Evolutionary conservation across 805 yeast genomes (phyloP), one percentile per base, ranked within the genome.

Genomic region (Kodamaea fukazawae): DNA sequence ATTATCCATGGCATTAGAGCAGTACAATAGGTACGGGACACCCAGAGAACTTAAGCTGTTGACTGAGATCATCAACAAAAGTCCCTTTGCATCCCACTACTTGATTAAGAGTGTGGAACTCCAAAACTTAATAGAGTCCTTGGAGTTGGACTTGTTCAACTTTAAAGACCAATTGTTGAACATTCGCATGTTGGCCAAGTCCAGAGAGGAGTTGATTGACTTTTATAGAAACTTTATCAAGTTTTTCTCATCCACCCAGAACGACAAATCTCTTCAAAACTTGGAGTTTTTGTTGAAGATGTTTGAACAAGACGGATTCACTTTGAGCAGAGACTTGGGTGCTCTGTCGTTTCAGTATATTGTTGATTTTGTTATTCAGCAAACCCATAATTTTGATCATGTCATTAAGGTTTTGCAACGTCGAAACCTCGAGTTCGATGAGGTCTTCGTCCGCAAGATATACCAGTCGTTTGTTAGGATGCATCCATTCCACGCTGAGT

Each of bases 391-490:
- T 26, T 49, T 54, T 41, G 53, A 50, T 46, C 48, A 53, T 15
- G 32, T 58, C n/a, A 49, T 67, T 8, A 41, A 57, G 23, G 47
- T 48, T 10, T 56, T 57, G 27, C 65, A 60, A 38, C 50, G 48
- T 7, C 44, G 48, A 3, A 42, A 43, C 33, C 45, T 49, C n/a
- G 41, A 32, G 10, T 63, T 58, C 39, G 53, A 57, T 32, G 51
- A 50, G 11, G 43, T 49, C 4, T 60, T 49, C 34, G 41, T 62
- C n/a, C 47, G 47, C 20, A 48, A 49, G 26, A 37, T 62, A 5
- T 65, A 55, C 37, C 57, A 63, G 10, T 47, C 64, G 2, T 67
- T 65, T 45, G 52, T 67, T 6, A 46, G 46, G 20, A 50, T 65
- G 1, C 68, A 62, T 38, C 71, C 72, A 1, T 54, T 62, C 34